Conservation (phyloP, 139 green algal genomes). For the Picochlorum sp. region DNA sequence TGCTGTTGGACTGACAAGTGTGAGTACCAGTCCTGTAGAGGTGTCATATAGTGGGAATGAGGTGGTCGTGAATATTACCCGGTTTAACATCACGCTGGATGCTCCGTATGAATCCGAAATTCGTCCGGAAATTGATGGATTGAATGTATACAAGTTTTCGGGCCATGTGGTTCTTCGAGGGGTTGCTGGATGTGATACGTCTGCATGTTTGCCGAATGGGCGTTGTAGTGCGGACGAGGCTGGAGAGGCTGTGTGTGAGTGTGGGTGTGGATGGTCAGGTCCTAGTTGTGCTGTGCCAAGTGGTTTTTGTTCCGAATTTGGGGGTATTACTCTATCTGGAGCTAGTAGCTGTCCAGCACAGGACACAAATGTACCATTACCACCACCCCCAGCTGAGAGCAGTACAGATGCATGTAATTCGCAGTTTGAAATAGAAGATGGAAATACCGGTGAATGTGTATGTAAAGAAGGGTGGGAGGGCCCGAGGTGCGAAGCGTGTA, state of each 20-base stretch:
- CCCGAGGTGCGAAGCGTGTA: constrained; percentile 31
- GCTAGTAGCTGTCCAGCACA: neutral
- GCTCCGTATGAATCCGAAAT: neutral
- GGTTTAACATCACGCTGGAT: constrained; percentile 1
- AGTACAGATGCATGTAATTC: constrained; percentile 14
- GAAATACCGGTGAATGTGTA: constrained; percentile 12
- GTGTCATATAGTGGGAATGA: neutral
- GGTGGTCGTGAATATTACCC: neutral
- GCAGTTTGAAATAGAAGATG: constrained; percentile 14
- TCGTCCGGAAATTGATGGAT: neutral
- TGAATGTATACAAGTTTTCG: neutral
- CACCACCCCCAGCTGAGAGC: neutral
- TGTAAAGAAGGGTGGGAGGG: constrained; percentile 30
- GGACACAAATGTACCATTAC: neutral
- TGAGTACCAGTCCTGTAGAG: neutral
- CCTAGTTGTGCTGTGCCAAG: constrained; percentile 6
- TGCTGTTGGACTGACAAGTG: constrained; percentile 3
- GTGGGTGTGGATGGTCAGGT: constrained; percentile 28
- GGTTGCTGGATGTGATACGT: constrained; percentile 20
- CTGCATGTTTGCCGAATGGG: constrained; percentile 24
- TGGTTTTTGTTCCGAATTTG: constrained; percentile 22
- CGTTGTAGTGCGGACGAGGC: constrained; percentile 6
- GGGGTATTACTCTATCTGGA: neutral
- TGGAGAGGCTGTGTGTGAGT: constrained; percentile 16
- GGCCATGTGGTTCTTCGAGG: neutral